Conservation (phyloP, 208 protist genomes). For the Crithidia acanthocephali region DNA sequence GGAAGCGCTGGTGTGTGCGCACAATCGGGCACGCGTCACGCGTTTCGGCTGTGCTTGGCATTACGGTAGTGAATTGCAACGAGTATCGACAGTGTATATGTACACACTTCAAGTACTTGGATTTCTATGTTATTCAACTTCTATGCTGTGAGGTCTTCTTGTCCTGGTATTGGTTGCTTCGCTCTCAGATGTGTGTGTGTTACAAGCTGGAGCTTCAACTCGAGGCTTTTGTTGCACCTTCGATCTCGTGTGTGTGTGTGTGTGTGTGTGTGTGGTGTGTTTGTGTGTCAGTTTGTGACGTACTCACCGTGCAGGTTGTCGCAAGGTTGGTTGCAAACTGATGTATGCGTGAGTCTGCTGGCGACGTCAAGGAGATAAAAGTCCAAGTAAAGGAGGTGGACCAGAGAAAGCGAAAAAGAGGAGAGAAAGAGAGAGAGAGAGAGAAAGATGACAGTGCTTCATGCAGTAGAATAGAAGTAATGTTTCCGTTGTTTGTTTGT, state of each 20-base stretch:
- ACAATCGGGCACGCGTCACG: conserved; percentile 64
- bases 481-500: too few relatives aligned
- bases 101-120: background rate
- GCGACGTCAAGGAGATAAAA: background rate
- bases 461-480: too few relatives aligned
- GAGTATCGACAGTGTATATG: too few relatives aligned
- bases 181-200: too few relatives aligned
- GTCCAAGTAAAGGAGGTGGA: background rate
- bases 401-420: background rate
- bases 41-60: conserved; percentile 26
- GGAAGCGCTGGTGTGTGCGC: conserved; percentile 83
- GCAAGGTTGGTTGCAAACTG: background rate
- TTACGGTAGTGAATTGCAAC: background rate
- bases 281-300: too few relatives aligned
- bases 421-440: background rate
- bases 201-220: too few relatives aligned
- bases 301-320: background rate
- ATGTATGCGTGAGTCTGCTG: background rate
- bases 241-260: background rate
- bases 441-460: too few relatives aligned
- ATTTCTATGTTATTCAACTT: conserved; percentile 2
- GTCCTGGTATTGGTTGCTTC: too few relatives aligned
- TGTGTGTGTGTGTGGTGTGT: background rate
- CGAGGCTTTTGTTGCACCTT: too few relatives aligned
- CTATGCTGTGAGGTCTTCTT: conserved; percentile 5